Conservation (phyloP, 306 rosid species). For the Cicer bijugum region DNA sequence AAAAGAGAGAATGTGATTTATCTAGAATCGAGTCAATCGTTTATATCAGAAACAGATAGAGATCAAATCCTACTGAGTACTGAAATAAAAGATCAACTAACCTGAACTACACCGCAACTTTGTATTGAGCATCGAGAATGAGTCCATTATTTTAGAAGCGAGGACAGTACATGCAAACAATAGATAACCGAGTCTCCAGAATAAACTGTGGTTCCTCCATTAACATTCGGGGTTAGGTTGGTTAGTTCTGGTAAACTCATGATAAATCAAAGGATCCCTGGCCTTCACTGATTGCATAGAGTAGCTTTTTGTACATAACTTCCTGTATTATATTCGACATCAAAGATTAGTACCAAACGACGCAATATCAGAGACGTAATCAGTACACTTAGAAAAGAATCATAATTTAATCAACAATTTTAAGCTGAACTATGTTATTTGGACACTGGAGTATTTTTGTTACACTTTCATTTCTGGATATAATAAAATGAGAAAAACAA, state of each 20-base stretch:
- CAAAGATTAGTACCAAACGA: slow-evolving; percentile 36
- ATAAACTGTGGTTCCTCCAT: slow-evolving; percentile 60
- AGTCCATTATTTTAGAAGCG: slow-evolving; percentile 58
- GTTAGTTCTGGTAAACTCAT: slow-evolving; percentile 69
- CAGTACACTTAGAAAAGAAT: slow-evolving; percentile 2
- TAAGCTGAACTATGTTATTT: slow-evolving; percentile 15
- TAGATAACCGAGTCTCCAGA: slow-evolving; percentile 48
- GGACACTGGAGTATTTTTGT: slow-evolving; percentile 1
- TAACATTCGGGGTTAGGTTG: slow-evolving; percentile 55
- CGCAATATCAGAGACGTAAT: slow-evolving; percentile 3
- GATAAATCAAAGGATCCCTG: slow-evolving; percentile 99
- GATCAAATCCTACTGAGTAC: neutral
- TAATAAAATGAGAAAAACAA: slow-evolving; percentile 23
- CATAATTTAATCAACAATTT: neutral
- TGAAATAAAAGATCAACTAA: slow-evolving; percentile 43
- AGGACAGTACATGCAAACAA: slow-evolving; percentile 55
- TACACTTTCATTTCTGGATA: slow-evolving; percentile 13
- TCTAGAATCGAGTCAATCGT: neutral
- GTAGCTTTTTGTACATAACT: slow-evolving; percentile 91
- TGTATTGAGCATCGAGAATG: slow-evolving; percentile 46
- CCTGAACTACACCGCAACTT: slow-evolving; percentile 53
- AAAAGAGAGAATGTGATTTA: slow-evolving; percentile 4
- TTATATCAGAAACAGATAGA: neutral
- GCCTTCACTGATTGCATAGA: slow-evolving; percentile 97
- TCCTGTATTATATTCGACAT: slow-evolving; percentile 60